A percentile compares a stretch with the other conserved stretches of the same genome.
Evolutionary conservation across 176 grass and related monocot genomes (phyloP).

Genomic region (Chrysopogon serrulatus): DNA sequence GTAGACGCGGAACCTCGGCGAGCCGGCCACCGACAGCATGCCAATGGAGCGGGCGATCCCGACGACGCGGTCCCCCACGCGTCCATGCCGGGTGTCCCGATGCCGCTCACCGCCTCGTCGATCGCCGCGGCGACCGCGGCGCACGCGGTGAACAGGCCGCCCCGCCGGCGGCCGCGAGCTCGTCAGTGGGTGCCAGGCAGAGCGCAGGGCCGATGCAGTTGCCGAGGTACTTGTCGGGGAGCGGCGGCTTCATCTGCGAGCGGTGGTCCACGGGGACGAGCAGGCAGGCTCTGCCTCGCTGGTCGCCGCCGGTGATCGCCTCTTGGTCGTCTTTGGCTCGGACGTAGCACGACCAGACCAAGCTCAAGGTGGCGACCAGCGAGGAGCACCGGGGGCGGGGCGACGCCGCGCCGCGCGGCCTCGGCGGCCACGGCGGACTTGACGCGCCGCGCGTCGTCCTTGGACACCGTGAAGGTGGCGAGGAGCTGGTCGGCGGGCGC

Average conservation of each 20-base stretch:
- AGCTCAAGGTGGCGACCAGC: constrained; percentile 26
- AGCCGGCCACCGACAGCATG: no score
- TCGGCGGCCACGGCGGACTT: neutral
- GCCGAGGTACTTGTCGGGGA: constrained; percentile 51
- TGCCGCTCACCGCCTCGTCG: neutral
- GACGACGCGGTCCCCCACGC: neutral
- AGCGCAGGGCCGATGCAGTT: constrained; percentile 39
- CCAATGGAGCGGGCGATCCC: constrained; percentile 18
- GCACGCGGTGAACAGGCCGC: constrained; percentile 13
- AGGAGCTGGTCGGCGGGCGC: neutral
- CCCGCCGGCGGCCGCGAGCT: neutral
- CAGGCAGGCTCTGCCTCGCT: neutral
- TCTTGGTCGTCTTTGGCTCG: neutral
- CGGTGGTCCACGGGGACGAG: constrained; percentile 37
- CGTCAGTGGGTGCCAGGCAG: neutral
- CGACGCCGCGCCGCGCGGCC: no score
- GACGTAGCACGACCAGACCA: constrained; percentile 34
- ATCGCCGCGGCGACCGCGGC: constrained; percentile 3
- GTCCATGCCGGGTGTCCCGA: neutral
- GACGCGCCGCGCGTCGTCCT: neutral
- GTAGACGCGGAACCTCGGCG: no score
- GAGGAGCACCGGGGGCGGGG: constrained; percentile 35
- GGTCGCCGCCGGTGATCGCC: neutral
- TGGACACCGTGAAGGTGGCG: neutral
- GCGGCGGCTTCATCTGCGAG: constrained; percentile 1